Percentiles rank a stretch among this genome's conserved stretches.
Conservation (phyloP, 108 stramenopile genomes). For the Fistulifera pelliculosa region DNA sequence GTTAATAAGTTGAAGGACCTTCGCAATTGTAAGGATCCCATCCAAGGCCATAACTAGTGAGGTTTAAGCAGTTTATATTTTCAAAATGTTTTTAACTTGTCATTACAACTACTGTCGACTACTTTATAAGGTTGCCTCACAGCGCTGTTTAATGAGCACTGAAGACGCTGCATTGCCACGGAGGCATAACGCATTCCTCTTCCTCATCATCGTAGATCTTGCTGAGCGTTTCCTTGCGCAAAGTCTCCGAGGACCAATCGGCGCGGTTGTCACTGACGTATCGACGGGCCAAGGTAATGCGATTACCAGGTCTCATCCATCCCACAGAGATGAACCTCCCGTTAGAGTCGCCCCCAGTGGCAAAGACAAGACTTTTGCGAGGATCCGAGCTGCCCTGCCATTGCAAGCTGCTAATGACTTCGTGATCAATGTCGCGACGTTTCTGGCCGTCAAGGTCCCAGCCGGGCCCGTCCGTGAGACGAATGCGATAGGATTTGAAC, state of each 20-base stretch:
- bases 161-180: conserved; percentile 44
- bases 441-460: conserved; percentile 41
- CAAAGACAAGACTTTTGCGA: conserved; percentile 35
- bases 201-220: conserved; percentile 22
- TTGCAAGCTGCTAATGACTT: conserved; percentile 27
- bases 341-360: conserved; percentile 40
- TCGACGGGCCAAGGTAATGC: conserved; percentile 49
- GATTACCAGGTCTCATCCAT: conserved; percentile 50
- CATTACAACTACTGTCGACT: too few relatives aligned
- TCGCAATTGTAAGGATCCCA: too few relatives aligned
- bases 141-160: conserved; percentile 7
- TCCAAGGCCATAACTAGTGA: too few relatives aligned
- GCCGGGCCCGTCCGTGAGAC: conserved; percentile 26
- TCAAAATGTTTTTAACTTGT: too few relatives aligned
- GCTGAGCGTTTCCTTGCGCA: conserved; percentile 29
- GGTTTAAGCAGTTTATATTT: too few relatives aligned
- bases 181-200: conserved; percentile 27
- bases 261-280: conserved; percentile 38
- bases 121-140: conserved; percentile 9
- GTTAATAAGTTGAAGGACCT: too few relatives aligned
- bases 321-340: conserved; percentile 48
- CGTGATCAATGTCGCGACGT: conserved; percentile 34
- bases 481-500: conserved; percentile 1
- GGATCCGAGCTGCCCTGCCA: conserved; percentile 54
- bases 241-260: conserved; percentile 42